Evolutionary conservation across 2,329 filamentous ascomycete genomes (phyloP).

Genomic region (Paramyrothecium sp.): DNA sequence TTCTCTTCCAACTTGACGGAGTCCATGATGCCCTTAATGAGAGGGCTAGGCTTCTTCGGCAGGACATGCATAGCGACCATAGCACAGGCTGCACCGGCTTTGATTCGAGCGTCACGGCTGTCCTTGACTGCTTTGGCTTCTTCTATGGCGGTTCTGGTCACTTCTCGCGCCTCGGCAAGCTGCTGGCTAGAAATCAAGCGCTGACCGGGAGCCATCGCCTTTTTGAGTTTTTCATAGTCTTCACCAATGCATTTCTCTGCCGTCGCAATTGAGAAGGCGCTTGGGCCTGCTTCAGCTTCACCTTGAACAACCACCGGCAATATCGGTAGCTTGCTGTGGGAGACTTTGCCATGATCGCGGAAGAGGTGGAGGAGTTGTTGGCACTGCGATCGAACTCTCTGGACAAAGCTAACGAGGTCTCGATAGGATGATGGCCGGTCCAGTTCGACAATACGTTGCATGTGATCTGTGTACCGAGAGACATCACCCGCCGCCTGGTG

Average conservation of each 20-base stretch:
- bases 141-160: conserved; percentile 69
- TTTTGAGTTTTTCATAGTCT: conserved; percentile 87
- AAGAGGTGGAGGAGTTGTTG: conserved; percentile 88
- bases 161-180: conserved; percentile 72
- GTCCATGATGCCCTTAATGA: conserved; percentile 98
- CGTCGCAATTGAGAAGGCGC: conserved; percentile 83
- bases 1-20: conserved; percentile 96
- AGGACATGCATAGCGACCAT: conserved; percentile 83
- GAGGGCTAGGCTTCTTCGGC: conserved; percentile 87
- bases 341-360: conserved; percentile 83
- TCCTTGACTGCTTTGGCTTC: conserved; percentile 80
- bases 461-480: conserved; percentile 55
- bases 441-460: conserved; percentile 76
- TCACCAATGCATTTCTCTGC: conserved; percentile 84
- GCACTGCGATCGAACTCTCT: conserved; percentile 87
- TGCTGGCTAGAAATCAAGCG: conserved; percentile 79
- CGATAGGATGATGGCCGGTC: conserved; percentile 82
- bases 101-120: conserved; percentile 80
- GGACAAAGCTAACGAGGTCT: conserved; percentile 86
- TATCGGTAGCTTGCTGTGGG: conserved; percentile 70
- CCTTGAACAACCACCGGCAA: conserved; percentile 93
- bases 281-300: conserved; percentile 85
- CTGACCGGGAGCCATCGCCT: conserved; percentile 83
- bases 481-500: conserved; percentile 39
- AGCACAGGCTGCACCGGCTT: conserved; percentile 81